These are phyloP conservation scores for Hericium rajendrae DNA, from an alignment of 768 basidiomycete species.

Conservation along the genomic window DNA sequence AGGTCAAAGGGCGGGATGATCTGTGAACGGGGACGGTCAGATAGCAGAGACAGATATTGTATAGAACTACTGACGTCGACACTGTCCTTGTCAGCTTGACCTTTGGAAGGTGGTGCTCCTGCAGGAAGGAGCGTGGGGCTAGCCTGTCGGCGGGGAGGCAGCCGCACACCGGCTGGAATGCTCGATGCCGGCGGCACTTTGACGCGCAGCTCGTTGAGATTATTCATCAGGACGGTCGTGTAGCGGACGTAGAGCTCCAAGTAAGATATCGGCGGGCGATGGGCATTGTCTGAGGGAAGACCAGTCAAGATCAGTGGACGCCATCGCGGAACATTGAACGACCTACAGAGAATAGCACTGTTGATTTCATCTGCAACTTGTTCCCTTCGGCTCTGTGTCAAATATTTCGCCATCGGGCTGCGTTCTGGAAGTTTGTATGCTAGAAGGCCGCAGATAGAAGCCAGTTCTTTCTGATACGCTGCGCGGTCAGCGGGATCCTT, in stretches of 20 bases:
- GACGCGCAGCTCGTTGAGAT: slow-evolving; percentile 39
- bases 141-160: slow-evolving; percentile 27
- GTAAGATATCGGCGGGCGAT: slow-evolving; percentile 43
- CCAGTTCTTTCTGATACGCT: slow-evolving; percentile 60
- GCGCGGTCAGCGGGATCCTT: slow-evolving; percentile 43
- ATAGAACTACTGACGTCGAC: background rate
- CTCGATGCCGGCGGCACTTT: slow-evolving; percentile 30
- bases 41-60: background rate
- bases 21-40: slow-evolving; percentile 15
- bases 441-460: slow-evolving; percentile 65
- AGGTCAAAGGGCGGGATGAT: slow-evolving; percentile 47
- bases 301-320: background rate
- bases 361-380: slow-evolving; percentile 85
- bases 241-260: slow-evolving; percentile 60
- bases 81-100: background rate
- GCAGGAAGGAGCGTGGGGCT: background rate
- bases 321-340: background rate
- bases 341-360: slow-evolving; percentile 74
- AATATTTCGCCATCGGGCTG: slow-evolving; percentile 66
- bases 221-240: slow-evolving; percentile 51
- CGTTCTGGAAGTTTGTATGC: slow-evolving; percentile 78
- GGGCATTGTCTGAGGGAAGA: slow-evolving; percentile 35
- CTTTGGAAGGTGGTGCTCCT: background rate
- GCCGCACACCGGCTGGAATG: slow-evolving; percentile 33
- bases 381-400: slow-evolving; percentile 68